Evolutionary conservation across 1,284 basidiomycete genomes (phyloP).

Genomic region (Xerocomus cyaneibrunnescens): DNA sequence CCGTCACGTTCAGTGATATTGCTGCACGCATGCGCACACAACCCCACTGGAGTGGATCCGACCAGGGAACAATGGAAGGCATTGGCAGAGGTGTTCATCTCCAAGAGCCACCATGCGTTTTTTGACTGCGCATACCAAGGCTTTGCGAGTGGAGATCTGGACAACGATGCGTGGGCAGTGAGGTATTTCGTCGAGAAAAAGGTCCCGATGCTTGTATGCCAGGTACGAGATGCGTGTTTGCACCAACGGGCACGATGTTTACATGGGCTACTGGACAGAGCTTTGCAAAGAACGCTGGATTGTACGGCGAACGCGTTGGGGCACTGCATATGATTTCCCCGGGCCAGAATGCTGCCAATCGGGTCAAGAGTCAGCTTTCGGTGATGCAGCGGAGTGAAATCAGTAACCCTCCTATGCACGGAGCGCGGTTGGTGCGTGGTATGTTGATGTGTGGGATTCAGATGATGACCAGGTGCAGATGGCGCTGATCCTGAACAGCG

Average conservation of each 20-base stretch:
- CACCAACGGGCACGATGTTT: slow-evolving; percentile 2
- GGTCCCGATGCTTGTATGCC: slow-evolving; percentile 84
- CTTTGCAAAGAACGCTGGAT: slow-evolving; percentile 94
- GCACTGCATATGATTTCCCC: slow-evolving; percentile 76
- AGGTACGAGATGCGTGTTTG: slow-evolving; percentile 47
- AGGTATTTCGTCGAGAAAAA: slow-evolving; percentile 72
- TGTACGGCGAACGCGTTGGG: slow-evolving; percentile 91
- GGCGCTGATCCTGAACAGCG: slow-evolving; percentile 74
- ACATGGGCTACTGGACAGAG: slow-evolving; percentile 50
- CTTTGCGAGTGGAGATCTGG: slow-evolving; percentile 84
- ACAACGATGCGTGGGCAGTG: slow-evolving; percentile 75
- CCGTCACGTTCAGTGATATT: slow-evolving; percentile 82
- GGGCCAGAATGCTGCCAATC: slow-evolving; percentile 62
- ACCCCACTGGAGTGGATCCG: slow-evolving; percentile 95
- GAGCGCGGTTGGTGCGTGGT: slow-evolving; percentile 76
- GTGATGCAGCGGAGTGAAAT: slow-evolving; percentile 91
- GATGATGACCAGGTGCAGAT: slow-evolving; percentile 46
- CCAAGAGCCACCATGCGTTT: slow-evolving; percentile 85
- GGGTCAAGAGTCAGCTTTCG: slow-evolving; percentile 82
- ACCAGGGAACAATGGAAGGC: slow-evolving; percentile 86
- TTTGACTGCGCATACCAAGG: slow-evolving; percentile 97
- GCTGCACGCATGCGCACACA: slow-evolving; percentile 93
- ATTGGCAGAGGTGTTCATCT: slow-evolving; percentile 74
- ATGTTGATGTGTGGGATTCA: neutral
- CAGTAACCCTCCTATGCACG: slow-evolving; percentile 89